Evolutionary conservation across 2,329 filamentous ascomycete genomes (phyloP).

Genomic region (Elsinoe australis): DNA sequence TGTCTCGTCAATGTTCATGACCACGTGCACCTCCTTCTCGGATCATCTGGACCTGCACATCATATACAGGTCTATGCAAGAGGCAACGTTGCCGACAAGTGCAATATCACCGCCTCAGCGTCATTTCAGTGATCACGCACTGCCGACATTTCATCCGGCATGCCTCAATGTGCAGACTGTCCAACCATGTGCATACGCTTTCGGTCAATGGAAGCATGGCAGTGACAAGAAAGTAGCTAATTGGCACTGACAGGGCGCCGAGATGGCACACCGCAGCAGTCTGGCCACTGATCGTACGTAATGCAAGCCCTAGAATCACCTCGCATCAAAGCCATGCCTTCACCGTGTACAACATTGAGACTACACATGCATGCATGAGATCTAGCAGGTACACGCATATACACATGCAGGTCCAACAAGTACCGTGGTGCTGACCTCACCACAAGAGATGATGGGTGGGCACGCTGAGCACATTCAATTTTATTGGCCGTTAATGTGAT

Average conservation of each 20-base stretch:
- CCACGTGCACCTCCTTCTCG: too few species aligned
- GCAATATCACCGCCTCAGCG: neutral
- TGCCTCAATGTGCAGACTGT: neutral
- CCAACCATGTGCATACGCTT: neutral
- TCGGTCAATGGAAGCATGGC: neutral
- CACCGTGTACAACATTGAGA: too few species aligned
- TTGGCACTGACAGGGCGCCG: neutral
- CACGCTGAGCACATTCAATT: too few species aligned
- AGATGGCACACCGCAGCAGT: neutral
- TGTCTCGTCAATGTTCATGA: too few species aligned
- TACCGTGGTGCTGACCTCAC: too few species aligned
- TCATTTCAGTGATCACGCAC: neutral
- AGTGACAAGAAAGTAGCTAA: slow-evolving; percentile 4
- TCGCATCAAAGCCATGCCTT: neutral
- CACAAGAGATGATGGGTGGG: too few species aligned
- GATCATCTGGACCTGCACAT: too few species aligned
- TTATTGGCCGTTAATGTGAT: too few species aligned
- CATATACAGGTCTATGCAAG: too few species aligned
- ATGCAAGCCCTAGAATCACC: neutral
- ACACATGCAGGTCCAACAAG: neutral
- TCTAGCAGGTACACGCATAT: slow-evolving; percentile 8
- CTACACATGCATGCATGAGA: slow-evolving; percentile 3
- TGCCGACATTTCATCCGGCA: neutral
- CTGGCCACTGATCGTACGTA: slow-evolving; percentile 8
- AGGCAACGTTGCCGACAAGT: slow-evolving; percentile 3